Evolutionary conservation across 2,329 filamentous ascomycete genomes (phyloP).

Genomic region (Pseudogymnoascus sp.): DNA sequence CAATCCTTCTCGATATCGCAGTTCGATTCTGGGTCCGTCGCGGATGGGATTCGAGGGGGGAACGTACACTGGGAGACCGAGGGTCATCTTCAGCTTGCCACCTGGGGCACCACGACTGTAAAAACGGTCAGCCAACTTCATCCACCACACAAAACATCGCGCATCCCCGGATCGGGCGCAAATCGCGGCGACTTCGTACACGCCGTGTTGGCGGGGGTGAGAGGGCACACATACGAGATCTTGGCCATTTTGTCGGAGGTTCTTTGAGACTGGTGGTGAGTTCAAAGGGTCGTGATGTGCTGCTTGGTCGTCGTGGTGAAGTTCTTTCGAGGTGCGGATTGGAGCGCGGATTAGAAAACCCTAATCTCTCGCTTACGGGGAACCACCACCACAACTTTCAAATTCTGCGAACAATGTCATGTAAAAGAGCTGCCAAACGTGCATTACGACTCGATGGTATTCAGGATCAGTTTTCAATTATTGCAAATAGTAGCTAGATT

Average conservation of each 20-base stretch:
- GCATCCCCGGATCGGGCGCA: conserved; percentile 3
- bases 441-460: background rate
- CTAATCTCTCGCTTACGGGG: conserved; percentile 24
- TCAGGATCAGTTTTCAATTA: background rate
- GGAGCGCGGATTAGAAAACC: conserved; percentile 16
- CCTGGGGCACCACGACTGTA: conserved; percentile 79
- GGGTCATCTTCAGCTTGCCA: conserved; percentile 99
- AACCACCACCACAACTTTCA: conserved; percentile 12
- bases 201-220: conserved; percentile 12
- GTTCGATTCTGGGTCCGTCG: conserved; percentile 8
- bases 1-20: conserved; percentile 1
- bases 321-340: conserved; percentile 15
- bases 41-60: conserved; percentile 9
- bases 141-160: conserved; percentile 5
- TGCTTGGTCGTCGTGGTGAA: conserved; percentile 16
- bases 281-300: conserved; percentile 23
- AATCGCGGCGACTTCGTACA: background rate
- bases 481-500: background rate
- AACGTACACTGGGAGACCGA: conserved; percentile 99
- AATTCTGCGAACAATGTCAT: background rate
- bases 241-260: conserved; percentile 53
- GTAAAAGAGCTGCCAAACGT: background rate
- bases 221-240: conserved; percentile 45
- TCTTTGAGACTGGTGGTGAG: conserved; percentile 18
- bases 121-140: conserved; percentile 4